These are phyloP conservation scores for Senna siamea DNA, from an alignment of 306 rosid genomes.

Conservation along the genomic window DNA sequence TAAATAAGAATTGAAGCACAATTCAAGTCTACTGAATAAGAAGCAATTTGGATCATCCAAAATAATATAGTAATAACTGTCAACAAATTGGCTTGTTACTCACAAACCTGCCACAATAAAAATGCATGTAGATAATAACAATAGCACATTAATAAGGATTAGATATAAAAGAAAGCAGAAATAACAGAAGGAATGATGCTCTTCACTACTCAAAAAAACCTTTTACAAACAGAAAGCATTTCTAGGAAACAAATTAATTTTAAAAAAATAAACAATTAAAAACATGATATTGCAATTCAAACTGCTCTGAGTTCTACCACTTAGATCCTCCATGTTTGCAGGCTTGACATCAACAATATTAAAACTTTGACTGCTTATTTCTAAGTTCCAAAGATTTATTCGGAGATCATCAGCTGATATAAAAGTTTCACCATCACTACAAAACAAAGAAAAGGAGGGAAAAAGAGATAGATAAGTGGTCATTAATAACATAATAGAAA, in stretches of 20 bases:
- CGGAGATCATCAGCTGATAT: slow-evolving; percentile 82
- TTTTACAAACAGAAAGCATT: not conserved
- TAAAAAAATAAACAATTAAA: not conserved
- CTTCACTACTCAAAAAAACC: not conserved
- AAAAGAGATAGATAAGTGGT: slow-evolving; percentile 4
- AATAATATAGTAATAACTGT: not conserved
- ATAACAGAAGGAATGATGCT: not conserved
- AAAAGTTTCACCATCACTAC: slow-evolving; percentile 76
- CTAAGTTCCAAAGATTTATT: slow-evolving; percentile 81
- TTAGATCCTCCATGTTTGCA: slow-evolving; percentile 79
- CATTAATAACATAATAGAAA: not conserved
- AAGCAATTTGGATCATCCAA: not conserved
- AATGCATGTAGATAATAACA: not conserved
- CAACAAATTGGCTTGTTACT: not conserved
- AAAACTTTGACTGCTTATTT: slow-evolving; percentile 76
- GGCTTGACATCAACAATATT: slow-evolving; percentile 80
- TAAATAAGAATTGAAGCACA: too few relatives aligned
- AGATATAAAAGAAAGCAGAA: not conserved
- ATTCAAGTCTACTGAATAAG: not conserved
- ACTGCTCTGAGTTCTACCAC: slow-evolving; percentile 47
- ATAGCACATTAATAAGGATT: not conserved
- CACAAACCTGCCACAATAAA: not conserved
- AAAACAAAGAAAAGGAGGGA: not conserved
- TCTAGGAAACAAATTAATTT: not conserved
- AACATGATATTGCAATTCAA: not conserved